Conservation (phyloP, 2,329 filamentous ascomycete species). For the Ophiocordyceps australis region DNA sequence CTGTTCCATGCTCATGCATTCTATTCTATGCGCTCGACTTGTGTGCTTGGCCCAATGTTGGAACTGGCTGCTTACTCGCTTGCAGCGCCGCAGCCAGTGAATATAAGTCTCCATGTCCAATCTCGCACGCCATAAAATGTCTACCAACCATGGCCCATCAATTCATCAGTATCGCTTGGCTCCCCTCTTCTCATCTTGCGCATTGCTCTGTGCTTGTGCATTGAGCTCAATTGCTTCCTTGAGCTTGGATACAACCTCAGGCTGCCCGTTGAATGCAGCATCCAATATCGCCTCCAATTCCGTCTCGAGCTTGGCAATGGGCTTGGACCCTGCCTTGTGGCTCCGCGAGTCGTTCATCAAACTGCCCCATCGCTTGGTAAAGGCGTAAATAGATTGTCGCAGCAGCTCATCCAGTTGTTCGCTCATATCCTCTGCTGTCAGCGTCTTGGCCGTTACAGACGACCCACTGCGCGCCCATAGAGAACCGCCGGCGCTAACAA, state of each 20-base stretch:
- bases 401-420: slow-evolving; percentile 47
- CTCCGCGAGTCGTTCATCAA: slow-evolving; percentile 29
- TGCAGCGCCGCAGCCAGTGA: too few relatives aligned
- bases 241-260: slow-evolving; percentile 38
- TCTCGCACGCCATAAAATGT: too few relatives aligned
- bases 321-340: slow-evolving; percentile 27
- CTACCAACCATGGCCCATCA: background rate
- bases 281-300: slow-evolving; percentile 39
- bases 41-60: too few relatives aligned
- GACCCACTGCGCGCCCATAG: slow-evolving; percentile 23
- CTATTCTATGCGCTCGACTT: too few relatives aligned
- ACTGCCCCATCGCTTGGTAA: slow-evolving; percentile 40
- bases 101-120: background rate
- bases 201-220: slow-evolving; percentile 30
- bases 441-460: slow-evolving; percentile 17
- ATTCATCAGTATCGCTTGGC: slow-evolving; percentile 7
- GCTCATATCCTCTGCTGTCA: slow-evolving; percentile 37
- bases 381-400: slow-evolving; percentile 42
- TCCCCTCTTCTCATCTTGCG: slow-evolving; percentile 15
- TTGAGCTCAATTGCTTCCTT: slow-evolving; percentile 43
- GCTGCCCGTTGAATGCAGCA: slow-evolving; percentile 38
- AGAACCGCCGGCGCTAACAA: slow-evolving; percentile 38
- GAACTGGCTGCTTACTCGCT: too few relatives aligned
- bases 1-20: too few relatives aligned
- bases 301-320: slow-evolving; percentile 31